Percentiles rank a stretch among this genome's conserved stretches.
Evolutionary conservation across 306 rosid genomes (phyloP).

Genomic region (Vigna trinervia): DNA sequence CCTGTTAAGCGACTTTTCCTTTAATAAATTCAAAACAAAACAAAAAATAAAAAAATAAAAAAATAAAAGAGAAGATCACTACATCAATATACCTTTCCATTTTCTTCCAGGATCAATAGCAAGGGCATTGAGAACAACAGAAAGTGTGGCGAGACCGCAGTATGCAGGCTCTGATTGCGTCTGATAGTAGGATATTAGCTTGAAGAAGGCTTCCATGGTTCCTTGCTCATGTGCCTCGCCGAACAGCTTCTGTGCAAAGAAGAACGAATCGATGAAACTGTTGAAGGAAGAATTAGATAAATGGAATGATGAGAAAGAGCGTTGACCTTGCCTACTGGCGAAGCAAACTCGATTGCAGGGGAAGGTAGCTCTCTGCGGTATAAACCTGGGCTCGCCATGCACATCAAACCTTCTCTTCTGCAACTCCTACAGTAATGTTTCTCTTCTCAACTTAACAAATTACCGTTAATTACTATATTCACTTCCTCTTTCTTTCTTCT

Average conservation of each 20-base stretch:
- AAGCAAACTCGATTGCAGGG: slow-evolving; percentile 74
- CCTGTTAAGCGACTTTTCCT: slow-evolving; percentile 50
- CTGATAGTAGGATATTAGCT: slow-evolving; percentile 81
- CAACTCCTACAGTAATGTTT: too few species aligned
- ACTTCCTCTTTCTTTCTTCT: not conserved
- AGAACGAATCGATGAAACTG: not conserved
- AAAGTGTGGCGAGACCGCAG: slow-evolving; percentile 80
- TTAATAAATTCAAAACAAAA: not conserved
- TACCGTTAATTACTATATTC: not conserved
- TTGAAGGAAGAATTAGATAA: not conserved
- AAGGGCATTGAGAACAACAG: slow-evolving; percentile 91
- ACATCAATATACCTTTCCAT: slow-evolving; percentile 79
- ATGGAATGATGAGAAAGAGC: slow-evolving; percentile 20
- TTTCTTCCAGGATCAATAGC: slow-evolving; percentile 95
- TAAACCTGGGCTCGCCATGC: slow-evolving; percentile 60
- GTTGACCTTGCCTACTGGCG: slow-evolving; percentile 71
- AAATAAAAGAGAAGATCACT: not conserved
- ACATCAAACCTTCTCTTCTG: not conserved
- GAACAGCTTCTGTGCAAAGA: slow-evolving; percentile 57
- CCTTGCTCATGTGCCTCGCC: slow-evolving; percentile 71
- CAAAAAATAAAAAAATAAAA: not conserved
- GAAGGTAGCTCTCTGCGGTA: slow-evolving; percentile 74
- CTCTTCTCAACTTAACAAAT: too few species aligned
- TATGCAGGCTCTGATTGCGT: slow-evolving; percentile 96
- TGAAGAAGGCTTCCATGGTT: slow-evolving; percentile 88